These are phyloP conservation scores for Mycena sp. DNA, from an alignment of 1,284 basidiomycete species.

Conservation along the genomic window DNA sequence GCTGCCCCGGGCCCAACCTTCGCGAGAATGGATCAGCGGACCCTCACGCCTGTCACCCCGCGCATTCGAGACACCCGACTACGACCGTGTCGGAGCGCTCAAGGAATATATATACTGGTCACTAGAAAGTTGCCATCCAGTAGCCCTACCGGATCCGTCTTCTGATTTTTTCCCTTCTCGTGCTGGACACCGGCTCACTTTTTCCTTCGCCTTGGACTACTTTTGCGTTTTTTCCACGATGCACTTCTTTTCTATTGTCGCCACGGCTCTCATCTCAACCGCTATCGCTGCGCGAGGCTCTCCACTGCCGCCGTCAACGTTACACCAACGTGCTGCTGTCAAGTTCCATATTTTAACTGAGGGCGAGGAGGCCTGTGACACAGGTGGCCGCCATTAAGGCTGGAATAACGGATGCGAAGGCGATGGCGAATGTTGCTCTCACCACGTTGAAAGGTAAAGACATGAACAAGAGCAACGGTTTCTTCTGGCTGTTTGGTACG, in stretches of 20 bases:
- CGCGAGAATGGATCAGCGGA: too few relatives aligned
- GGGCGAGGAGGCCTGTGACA: background rate
- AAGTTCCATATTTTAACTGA: slow-evolving; percentile 6
- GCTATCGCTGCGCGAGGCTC: background rate
- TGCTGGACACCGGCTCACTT: background rate
- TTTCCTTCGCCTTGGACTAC: background rate
- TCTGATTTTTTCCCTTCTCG: background rate
- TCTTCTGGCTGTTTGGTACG: slow-evolving; percentile 8
- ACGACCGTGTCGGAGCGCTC: too few relatives aligned
- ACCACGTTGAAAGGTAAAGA: background rate
- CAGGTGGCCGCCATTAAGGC: background rate
- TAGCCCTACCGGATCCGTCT: background rate
- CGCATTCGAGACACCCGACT: too few relatives aligned
- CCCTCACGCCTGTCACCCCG: too few relatives aligned
- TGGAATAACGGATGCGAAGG: slow-evolving; percentile 5
- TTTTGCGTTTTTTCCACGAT: background rate
- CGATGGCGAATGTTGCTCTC: background rate
- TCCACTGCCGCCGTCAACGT: background rate
- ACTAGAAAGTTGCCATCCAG: too few relatives aligned
- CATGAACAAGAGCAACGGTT: slow-evolving; percentile 1
- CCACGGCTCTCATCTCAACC: background rate
- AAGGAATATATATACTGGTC: too few relatives aligned
- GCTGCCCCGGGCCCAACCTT: too few relatives aligned
- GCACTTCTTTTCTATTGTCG: background rate
- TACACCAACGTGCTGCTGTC: background rate